These are phyloP conservation scores for Epichloe glyceriae DNA, from an alignment of 2,329 filamentous ascomycete species.

Conservation along the genomic window DNA sequence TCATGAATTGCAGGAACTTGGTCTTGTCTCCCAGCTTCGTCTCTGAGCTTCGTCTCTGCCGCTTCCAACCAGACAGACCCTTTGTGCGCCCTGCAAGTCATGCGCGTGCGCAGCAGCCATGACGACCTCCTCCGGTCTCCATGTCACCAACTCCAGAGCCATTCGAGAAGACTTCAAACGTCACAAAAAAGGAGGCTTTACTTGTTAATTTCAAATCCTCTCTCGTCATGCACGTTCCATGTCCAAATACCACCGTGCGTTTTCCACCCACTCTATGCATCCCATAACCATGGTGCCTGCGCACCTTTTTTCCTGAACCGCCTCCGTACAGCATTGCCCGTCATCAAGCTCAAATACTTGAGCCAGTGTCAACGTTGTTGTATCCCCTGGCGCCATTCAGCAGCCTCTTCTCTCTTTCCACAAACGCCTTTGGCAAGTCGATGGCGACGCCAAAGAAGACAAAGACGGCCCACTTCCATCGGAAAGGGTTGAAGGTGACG, in stretches of 20 bases:
- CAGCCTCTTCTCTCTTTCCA: constrained; percentile 51
- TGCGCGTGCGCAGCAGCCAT: too few species aligned
- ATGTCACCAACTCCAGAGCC: too few species aligned
- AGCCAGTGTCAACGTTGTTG: constrained; percentile 9
- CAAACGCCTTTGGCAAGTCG: constrained; percentile 50
- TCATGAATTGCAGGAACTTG: not conserved
- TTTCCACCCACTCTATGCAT: too few species aligned
- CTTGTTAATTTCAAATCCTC: too few species aligned
- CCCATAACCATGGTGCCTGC: too few species aligned
- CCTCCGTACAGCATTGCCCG: not conserved
- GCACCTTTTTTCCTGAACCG: not conserved
- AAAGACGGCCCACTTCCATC: constrained; percentile 83
- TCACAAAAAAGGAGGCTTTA: too few species aligned
- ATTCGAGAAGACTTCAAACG: too few species aligned
- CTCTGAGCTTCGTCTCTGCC: not conserved
- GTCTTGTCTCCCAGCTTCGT: not conserved
- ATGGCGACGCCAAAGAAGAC: constrained; percentile 66
- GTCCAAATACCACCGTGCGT: too few species aligned
- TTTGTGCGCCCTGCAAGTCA: too few species aligned
- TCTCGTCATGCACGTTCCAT: too few species aligned
- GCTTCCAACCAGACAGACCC: not conserved
- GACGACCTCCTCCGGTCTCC: too few species aligned
- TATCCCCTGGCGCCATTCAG: constrained; percentile 35
- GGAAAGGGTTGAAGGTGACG: constrained; percentile 67
- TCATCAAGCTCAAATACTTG: constrained; percentile 8